Evolutionary conservation across 257 asterid species (phyloP).

Genomic region (Nicotiana paniculata): DNA sequence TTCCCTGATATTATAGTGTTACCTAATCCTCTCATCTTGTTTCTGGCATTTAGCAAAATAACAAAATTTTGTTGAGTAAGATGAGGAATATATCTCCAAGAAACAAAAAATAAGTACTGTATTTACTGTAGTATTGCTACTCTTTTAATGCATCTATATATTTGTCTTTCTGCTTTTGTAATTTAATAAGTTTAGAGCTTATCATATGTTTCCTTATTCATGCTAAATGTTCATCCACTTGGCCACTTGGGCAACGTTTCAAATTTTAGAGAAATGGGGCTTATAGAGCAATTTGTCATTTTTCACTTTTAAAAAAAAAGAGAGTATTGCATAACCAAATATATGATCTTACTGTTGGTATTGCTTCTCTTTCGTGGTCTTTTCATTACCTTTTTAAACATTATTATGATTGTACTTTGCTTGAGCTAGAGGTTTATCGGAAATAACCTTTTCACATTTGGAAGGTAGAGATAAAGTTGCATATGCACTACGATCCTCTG

Average conservation of each 20-base stretch:
- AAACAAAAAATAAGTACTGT: not conserved
- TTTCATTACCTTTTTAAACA: no score
- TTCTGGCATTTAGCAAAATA: slow-evolving; percentile 12
- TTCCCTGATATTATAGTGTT: not conserved
- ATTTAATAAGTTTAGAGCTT: not conserved
- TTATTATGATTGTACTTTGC: no score
- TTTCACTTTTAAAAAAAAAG: no score
- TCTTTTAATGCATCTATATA: not conserved
- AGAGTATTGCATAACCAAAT: no score
- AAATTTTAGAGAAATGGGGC: not conserved
- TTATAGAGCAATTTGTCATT: not conserved
- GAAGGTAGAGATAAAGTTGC: no score
- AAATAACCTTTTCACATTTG: no score
- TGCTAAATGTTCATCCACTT: not conserved
- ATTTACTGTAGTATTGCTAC: not conserved
- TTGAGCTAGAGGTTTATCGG: no score
- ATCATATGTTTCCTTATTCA: not conserved
- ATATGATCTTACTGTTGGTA: no score
- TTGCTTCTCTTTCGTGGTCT: no score
- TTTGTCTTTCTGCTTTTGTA: not conserved
- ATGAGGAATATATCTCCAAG: slow-evolving; percentile 9
- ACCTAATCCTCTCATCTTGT: slow-evolving; percentile 19
- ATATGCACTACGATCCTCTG: no score
- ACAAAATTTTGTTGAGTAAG: not conserved
- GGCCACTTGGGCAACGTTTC: not conserved